These are phyloP conservation scores for Leccinellum luteum DNA, from an alignment of 768 basidiomycete genomes.

Conservation along the genomic window DNA sequence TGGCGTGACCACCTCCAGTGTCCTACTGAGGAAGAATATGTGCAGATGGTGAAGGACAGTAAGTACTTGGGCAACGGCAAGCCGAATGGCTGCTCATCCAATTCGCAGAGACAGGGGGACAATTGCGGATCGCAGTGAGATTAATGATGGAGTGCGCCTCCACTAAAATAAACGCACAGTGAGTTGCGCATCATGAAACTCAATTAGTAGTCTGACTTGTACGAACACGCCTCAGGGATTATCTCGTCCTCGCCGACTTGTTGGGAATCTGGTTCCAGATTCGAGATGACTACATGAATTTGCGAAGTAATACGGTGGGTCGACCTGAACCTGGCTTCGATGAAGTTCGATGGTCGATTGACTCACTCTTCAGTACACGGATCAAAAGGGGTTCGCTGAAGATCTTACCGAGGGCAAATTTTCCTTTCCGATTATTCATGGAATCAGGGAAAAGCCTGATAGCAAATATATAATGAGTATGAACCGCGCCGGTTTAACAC, in stretches of 20 bases:
- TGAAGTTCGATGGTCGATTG: background rate
- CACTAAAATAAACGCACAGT: background rate
- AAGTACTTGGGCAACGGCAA: background rate
- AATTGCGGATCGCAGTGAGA: background rate
- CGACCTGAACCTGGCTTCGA: background rate
- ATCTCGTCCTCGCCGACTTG: background rate
- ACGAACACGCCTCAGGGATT: background rate
- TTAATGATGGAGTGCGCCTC: background rate
- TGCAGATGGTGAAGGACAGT: background rate
- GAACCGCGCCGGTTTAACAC: background rate
- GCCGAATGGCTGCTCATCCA: background rate
- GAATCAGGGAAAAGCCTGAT: background rate
- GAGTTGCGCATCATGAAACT: background rate
- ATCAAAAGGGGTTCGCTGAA: background rate
- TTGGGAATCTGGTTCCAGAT: background rate
- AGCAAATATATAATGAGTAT: background rate
- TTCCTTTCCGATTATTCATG: background rate
- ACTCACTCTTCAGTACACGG: background rate
- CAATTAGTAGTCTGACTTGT: background rate
- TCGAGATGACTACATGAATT: background rate
- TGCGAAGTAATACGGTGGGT: background rate
- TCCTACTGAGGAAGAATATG: background rate
- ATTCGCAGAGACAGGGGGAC: background rate
- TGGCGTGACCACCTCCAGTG: background rate
- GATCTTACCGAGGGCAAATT: background rate